Conservation (phyloP, 257 asterid species). For the Solanum sejunctum region DNA sequence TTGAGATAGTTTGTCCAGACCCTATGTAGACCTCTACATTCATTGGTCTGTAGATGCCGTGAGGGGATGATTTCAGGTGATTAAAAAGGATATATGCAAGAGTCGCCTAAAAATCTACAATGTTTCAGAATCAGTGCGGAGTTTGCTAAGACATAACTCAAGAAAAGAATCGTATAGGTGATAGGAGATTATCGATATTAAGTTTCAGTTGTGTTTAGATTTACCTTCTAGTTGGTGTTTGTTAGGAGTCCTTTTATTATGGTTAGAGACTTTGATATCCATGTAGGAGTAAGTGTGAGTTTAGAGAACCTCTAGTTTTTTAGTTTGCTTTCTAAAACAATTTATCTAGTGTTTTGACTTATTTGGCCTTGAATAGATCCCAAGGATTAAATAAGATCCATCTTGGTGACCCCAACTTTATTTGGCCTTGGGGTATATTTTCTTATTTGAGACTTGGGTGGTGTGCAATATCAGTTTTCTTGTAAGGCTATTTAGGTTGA, state of each 20-base stretch:
- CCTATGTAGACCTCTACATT: background rate
- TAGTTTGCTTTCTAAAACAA: background rate
- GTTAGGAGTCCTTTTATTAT: background rate
- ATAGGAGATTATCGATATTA: background rate
- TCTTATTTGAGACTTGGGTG: background rate
- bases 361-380: background rate
- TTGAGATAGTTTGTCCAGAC: background rate
- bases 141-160: background rate
- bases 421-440: background rate
- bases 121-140: background rate
- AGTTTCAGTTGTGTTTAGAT: background rate
- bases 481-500: background rate
- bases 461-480: background rate
- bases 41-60: background rate
- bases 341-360: background rate
- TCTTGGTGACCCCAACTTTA: background rate
- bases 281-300: background rate
- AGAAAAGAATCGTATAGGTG: background rate
- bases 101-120: background rate
- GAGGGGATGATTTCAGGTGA: background rate
- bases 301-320: background rate
- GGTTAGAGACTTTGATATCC: background rate
- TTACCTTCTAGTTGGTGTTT: background rate
- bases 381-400: background rate
- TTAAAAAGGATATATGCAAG: background rate